These are phyloP conservation scores for Thermoascus crustaceus DNA, from an alignment of 2,329 filamentous ascomycete species.

Conservation along the genomic window DNA sequence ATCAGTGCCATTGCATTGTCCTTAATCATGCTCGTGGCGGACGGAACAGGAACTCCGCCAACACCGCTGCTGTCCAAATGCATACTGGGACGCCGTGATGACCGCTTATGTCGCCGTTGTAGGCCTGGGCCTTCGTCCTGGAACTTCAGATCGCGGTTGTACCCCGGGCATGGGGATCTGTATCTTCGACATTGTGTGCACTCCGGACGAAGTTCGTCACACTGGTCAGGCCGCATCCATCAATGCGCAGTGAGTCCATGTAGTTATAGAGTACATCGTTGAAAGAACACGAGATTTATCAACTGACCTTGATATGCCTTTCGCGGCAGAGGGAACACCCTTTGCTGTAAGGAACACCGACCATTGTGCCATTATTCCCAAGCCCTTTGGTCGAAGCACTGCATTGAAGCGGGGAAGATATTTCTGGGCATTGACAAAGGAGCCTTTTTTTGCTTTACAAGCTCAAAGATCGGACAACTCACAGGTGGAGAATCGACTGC, in stretches of 20 bases:
- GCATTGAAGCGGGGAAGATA: too few species aligned
- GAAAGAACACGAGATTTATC: not conserved
- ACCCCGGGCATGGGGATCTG: constrained; percentile 29
- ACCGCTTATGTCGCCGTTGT: constrained; percentile 19
- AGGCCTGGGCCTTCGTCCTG: constrained; percentile 31
- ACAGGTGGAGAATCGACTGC: too few species aligned
- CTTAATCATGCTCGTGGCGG: constrained; percentile 9
- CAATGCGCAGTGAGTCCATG: not conserved
- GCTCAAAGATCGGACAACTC: too few species aligned
- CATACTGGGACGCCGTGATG: constrained; percentile 4
- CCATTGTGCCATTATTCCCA: too few species aligned
- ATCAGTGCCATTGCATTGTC: constrained; percentile 19
- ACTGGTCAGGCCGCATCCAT: constrained; percentile 18
- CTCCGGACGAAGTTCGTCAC: constrained; percentile 38
- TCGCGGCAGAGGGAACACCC: constrained; percentile 34
- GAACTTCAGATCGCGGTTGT: constrained; percentile 27
- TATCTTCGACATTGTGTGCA: constrained; percentile 31
- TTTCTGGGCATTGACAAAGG: too few species aligned
- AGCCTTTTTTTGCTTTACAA: too few species aligned
- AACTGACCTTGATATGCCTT: constrained; percentile 30
- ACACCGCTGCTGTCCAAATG: not conserved
- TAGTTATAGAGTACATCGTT: constrained; percentile 5
- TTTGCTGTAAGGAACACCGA: constrained; percentile 35
- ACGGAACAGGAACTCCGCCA: constrained; percentile 4
- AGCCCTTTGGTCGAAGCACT: too few species aligned